phyloP scores from a whole-genome alignment of 306 rosid genomes.

The Prunus fruticosa region DNA sequence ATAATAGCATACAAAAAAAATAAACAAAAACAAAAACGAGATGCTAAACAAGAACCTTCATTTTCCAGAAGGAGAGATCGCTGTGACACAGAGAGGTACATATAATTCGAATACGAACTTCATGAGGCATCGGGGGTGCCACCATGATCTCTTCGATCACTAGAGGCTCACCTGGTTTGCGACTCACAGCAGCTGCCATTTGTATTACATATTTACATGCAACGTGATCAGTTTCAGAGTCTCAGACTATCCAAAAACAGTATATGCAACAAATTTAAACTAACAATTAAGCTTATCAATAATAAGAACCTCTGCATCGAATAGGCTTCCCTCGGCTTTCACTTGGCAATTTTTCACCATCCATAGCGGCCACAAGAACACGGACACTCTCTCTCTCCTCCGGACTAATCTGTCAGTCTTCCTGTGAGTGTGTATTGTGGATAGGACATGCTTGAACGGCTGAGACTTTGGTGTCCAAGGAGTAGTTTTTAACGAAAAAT shows the following conservation, averaged over 20 bases:
- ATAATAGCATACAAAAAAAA: neutral
- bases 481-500: too few relatives aligned
- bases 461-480: too few relatives aligned
- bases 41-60: constrained; percentile 43
- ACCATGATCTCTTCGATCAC: constrained; percentile 67
- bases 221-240: neutral
- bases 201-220: neutral
- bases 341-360: constrained; percentile 10
- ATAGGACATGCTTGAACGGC: too few relatives aligned
- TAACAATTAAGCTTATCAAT: neutral
- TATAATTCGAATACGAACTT: constrained; percentile 62
- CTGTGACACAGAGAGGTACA: constrained; percentile 79
- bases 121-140: constrained; percentile 78
- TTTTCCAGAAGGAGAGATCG: constrained; percentile 68
- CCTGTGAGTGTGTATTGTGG: too few relatives aligned
- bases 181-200: constrained; percentile 61
- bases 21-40: neutral
- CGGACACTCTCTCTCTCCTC: neutral
- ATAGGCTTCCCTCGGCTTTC: constrained; percentile 48
- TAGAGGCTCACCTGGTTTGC: constrained; percentile 60
- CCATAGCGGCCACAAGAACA: constrained; percentile 29
- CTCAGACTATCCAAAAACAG: too few relatives aligned
- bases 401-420: too few relatives aligned
- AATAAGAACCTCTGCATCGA: constrained; percentile 58
- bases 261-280: neutral